phyloP scores from a whole-genome alignment of 768 basidiomycete genomes.

The Suillus luteus region DNA sequence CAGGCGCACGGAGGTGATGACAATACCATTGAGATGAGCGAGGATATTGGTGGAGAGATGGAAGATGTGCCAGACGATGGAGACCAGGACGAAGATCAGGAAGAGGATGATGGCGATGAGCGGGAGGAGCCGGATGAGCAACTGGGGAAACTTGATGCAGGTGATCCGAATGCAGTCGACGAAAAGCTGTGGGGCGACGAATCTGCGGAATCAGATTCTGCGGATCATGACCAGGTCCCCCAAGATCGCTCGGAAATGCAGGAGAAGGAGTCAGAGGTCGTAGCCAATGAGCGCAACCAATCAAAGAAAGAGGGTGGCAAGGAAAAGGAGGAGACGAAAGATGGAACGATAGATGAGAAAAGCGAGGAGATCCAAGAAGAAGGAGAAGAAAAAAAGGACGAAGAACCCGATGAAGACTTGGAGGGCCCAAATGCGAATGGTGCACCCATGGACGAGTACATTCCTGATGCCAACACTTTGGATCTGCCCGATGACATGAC shows the following conservation, averaged over 20 bases:
- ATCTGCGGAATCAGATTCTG: constrained; percentile 50
- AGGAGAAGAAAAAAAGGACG: constrained; percentile 29
- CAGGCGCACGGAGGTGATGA: constrained; percentile 53
- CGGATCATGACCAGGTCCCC: constrained; percentile 57
- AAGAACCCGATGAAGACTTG: constrained; percentile 38
- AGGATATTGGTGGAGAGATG: constrained; percentile 85
- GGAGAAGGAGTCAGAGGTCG: constrained; percentile 62
- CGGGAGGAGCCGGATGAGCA: constrained; percentile 80
- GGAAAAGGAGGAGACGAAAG: constrained; percentile 32
- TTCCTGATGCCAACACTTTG: constrained; percentile 79
- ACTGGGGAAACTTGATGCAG: constrained; percentile 77
- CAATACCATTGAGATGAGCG: constrained; percentile 87
- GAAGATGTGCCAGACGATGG: constrained; percentile 79
- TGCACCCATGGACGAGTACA: constrained; percentile 71
- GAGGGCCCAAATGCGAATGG: constrained; percentile 54
- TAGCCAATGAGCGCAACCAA: constrained; percentile 71
- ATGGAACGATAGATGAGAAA: constrained; percentile 32
- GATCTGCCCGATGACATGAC: constrained; percentile 90
- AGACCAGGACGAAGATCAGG: constrained; percentile 46
- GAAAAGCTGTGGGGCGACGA: constrained; percentile 98
- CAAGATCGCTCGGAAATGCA: constrained; percentile 58
- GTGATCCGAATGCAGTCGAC: constrained; percentile 84
- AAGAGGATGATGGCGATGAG: constrained; percentile 48
- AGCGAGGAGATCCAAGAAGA: constrained; percentile 28
- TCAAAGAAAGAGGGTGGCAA: constrained; percentile 35